A percentile compares a stretch with the other conserved stretches of the same genome.
phyloP scores from a whole-genome alignment of 371 early-diverging fungal species.

The Apophysomyces elegans region DNA sequence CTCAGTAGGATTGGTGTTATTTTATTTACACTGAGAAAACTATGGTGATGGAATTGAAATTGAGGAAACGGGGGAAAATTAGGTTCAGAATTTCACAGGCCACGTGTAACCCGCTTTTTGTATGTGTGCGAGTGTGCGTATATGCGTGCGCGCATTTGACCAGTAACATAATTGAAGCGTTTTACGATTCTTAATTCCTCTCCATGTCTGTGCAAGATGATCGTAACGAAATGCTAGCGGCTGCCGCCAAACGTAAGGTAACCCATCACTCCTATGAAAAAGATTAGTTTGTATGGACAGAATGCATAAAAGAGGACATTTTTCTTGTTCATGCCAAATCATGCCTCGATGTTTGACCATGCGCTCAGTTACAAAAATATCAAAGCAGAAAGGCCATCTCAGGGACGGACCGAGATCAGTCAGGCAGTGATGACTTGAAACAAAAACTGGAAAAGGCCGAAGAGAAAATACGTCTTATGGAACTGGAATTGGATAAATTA shows the following conservation, averaged over 20 bases:
- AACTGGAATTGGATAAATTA: not conserved
- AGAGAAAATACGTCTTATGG: slow-evolving; percentile 7
- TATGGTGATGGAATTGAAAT: too few species aligned
- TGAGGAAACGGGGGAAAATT: too few species aligned
- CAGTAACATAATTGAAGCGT: not conserved
- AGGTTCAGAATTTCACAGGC: too few species aligned
- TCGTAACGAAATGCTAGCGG: slow-evolving; percentile 5
- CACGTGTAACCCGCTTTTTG: not conserved
- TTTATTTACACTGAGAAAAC: too few species aligned
- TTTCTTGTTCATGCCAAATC: too few species aligned
- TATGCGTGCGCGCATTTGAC: not conserved
- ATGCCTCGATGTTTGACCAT: not conserved
- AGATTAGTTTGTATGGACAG: too few species aligned
- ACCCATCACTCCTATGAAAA: too few species aligned
- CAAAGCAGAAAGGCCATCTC: not conserved
- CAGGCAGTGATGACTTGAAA: not conserved
- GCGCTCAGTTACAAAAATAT: not conserved
- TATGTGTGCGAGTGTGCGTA: not conserved
- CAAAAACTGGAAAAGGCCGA: not conserved
- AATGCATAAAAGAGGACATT: too few species aligned
- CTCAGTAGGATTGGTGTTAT: too few species aligned
- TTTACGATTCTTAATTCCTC: not conserved
- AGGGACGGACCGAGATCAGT: not conserved
- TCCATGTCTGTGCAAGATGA: slow-evolving; percentile 3
- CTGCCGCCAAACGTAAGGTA: slow-evolving; percentile 4